Percentiles rank a stretch among this genome's conserved stretches.
These are phyloP conservation scores for Sisymbrium irio DNA, from an alignment of 345 rosid species.

Conservation along the genomic window DNA sequence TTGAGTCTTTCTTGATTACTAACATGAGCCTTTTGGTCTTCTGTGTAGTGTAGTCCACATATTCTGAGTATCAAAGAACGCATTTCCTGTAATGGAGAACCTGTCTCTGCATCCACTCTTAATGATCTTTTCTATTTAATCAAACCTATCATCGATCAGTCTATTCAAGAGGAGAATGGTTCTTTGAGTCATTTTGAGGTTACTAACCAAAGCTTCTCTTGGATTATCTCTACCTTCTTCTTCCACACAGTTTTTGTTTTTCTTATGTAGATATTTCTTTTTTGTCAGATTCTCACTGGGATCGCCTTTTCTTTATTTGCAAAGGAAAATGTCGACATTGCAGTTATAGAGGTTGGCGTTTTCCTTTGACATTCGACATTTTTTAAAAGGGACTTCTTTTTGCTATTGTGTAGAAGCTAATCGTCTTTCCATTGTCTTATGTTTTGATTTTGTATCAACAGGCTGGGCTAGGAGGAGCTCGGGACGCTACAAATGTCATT, in stretches of 20 bases:
- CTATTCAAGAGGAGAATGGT: slow-evolving; percentile 55
- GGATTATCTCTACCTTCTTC: neutral
- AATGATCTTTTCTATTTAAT: slow-evolving; percentile 52
- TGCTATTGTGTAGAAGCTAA: neutral
- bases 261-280: neutral
- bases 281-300: slow-evolving; percentile 73
- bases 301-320: slow-evolving; percentile 70
- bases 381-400: neutral
- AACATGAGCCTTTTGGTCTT: neutral
- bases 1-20: neutral
- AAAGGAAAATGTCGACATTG: slow-evolving; percentile 67
- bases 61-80: slow-evolving; percentile 75
- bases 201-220: neutral
- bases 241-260: neutral
- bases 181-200: slow-evolving; percentile 88
- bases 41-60: slow-evolving; percentile 69
- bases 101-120: slow-evolving; percentile 56
- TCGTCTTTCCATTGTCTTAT: neutral
- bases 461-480: slow-evolving; percentile 92
- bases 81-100: slow-evolving; percentile 56
- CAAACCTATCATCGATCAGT: slow-evolving; percentile 54
- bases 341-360: slow-evolving; percentile 64
- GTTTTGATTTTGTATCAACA: slow-evolving; percentile 23
- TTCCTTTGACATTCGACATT: neutral
- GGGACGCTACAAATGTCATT: slow-evolving; percentile 84